These are phyloP conservation scores for Endotrypanum monterogeii DNA, from an alignment of 208 protist species.

Conservation along the genomic window DNA sequence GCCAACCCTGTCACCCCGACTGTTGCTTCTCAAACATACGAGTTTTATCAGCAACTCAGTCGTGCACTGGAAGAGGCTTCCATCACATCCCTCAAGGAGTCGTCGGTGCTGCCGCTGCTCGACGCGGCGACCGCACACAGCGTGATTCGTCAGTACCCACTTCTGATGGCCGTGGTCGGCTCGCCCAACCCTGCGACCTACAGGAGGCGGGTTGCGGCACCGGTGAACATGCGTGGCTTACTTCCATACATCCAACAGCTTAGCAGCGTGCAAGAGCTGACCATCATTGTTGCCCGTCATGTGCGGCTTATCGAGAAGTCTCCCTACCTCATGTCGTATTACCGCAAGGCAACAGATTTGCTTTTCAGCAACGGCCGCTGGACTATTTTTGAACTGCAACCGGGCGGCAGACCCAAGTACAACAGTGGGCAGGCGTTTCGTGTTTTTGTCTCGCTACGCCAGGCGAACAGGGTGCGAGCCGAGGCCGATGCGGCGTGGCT, in stretches of 20 bases:
- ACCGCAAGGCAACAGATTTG: constrained; percentile 60
- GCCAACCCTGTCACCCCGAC: not conserved
- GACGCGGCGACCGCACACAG: constrained; percentile 25
- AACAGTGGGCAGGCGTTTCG: constrained; percentile 27
- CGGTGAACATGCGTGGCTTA: constrained; percentile 14
- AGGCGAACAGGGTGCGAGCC: constrained; percentile 31
- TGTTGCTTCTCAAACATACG: constrained; percentile 49
- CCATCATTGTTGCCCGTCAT: constrained; percentile 67
- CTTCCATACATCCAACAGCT: constrained; percentile 76
- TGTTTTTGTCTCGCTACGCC: constrained; percentile 63
- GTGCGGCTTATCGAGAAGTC: constrained; percentile 64
- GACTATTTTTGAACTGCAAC: constrained; percentile 73
- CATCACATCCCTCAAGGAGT: constrained; percentile 35
- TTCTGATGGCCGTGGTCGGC: constrained; percentile 12
- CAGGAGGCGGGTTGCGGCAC: not conserved
- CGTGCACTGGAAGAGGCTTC: constrained; percentile 48
- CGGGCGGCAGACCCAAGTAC: constrained; percentile 52
- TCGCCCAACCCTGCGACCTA: not conserved
- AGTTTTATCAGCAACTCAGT: constrained; percentile 81
- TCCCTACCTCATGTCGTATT: constrained; percentile 57
- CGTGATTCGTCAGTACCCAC: constrained; percentile 41
- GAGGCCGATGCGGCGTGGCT: constrained; percentile 33
- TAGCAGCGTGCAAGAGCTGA: constrained; percentile 60
- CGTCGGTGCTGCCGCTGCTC: constrained; percentile 29
- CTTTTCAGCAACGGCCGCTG: constrained; percentile 81